phyloP scores from a whole-genome alignment of 345 rosid species.

The Eucalyptus regnans region DNA sequence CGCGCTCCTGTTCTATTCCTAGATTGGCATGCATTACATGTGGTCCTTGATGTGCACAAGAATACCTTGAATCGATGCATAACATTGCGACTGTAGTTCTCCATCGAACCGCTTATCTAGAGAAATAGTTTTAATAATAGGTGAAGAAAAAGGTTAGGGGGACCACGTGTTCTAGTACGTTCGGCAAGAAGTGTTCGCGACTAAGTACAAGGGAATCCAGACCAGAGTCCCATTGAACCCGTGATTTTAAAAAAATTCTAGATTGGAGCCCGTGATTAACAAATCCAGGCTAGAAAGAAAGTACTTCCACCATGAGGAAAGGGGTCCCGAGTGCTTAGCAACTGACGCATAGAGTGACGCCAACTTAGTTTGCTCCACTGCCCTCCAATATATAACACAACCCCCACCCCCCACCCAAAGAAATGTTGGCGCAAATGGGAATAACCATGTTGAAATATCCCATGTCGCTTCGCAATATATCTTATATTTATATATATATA shows the following conservation, averaged over 20 bases:
- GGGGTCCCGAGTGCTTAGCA: neutral
- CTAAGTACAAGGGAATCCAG: neutral
- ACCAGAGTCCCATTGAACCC: neutral
- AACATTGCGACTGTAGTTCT: neutral
- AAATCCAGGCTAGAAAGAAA: neutral
- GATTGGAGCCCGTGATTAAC: neutral
- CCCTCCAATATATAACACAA: neutral
- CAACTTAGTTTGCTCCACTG: neutral
- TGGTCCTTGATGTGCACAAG: neutral
- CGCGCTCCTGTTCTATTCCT: neutral
- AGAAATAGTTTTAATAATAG: neutral
- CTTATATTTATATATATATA: neutral
- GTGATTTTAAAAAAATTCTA: neutral
- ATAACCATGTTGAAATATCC: neutral
- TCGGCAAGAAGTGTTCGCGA: neutral
- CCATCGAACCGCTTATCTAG: neutral
- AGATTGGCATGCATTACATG: neutral
- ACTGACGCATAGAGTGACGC: neutral
- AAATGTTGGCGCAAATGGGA: neutral
- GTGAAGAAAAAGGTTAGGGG: neutral
- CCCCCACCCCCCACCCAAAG: neutral
- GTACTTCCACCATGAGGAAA: neutral
- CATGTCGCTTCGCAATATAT: neutral
- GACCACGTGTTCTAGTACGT: neutral
- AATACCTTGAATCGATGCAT: neutral